Evolutionary conservation across 352 stramenopile genomes (phyloP).

Genomic region (Phytopythium mirpurense): DNA sequence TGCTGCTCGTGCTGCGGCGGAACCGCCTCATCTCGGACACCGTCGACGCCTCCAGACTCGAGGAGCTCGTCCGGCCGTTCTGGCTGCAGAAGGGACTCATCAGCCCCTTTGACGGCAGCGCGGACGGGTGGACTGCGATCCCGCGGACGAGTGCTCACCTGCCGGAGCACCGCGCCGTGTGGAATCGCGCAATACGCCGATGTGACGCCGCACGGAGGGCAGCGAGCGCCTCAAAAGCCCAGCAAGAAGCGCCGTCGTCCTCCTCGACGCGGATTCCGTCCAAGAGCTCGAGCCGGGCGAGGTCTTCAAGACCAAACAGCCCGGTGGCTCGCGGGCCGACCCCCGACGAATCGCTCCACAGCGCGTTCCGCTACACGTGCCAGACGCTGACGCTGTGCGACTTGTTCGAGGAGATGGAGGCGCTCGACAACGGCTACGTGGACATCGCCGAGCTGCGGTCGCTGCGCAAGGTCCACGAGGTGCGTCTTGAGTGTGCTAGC

Average conservation of each 20-base stretch:
- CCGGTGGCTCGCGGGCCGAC: neutral
- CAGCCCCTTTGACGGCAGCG: neutral
- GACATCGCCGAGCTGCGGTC: slow-evolving; percentile 69
- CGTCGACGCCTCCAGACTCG: slow-evolving; percentile 25
- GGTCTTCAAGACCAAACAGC: neutral
- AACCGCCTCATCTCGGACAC: slow-evolving; percentile 11
- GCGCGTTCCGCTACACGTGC: slow-evolving; percentile 24
- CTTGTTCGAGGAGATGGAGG: slow-evolving; percentile 70
- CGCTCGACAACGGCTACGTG: slow-evolving; percentile 48
- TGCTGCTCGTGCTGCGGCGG: slow-evolving; percentile 45
- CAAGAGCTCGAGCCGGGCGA: neutral
- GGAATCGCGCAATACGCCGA: slow-evolving; percentile 62
- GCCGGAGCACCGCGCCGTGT: slow-evolving; percentile 39
- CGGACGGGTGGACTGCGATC: slow-evolving; percentile 12
- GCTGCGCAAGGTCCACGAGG: slow-evolving; percentile 26
- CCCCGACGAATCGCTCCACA: neutral
- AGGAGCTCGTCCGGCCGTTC: slow-evolving; percentile 36
- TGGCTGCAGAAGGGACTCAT: slow-evolving; percentile 26
- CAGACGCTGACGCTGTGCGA: slow-evolving; percentile 44
- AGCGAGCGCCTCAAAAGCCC: neutral
- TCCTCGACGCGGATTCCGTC: no score
- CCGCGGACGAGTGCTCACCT: slow-evolving; percentile 16
- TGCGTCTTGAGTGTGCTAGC: neutral
- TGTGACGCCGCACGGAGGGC: slow-evolving; percentile 28
- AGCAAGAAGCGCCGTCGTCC: neutral